Evolutionary conservation across 805 yeast genomes (phyloP).

Genomic region (Saturnispora besseyi): DNA sequence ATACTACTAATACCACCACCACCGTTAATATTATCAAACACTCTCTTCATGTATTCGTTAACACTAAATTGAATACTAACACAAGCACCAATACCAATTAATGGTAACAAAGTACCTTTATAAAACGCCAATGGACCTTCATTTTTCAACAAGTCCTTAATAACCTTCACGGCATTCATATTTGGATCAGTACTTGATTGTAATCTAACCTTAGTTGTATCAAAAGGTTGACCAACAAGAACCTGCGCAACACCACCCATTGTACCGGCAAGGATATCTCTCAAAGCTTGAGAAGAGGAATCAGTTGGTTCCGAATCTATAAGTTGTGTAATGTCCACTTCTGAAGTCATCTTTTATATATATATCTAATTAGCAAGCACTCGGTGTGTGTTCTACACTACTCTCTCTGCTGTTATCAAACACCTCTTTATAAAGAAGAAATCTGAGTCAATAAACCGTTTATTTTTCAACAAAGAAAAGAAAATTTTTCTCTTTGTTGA

Average conservation of each 20-base stretch:
- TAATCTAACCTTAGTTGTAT: constrained; percentile 85
- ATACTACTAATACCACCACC: constrained; percentile 38
- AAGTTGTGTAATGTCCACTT: constrained; percentile 16
- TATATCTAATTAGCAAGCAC: background rate
- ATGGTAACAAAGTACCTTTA: constrained; percentile 89
- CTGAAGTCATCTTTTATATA: constrained; percentile 20
- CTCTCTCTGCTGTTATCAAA: background rate
- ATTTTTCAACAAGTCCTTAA: constrained; percentile 55
- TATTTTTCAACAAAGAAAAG: background rate
- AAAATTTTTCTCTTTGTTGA: background rate
- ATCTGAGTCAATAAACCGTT: background rate
- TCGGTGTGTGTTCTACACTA: background rate
- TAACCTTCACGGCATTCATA: constrained; percentile 59
- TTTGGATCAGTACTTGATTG: constrained; percentile 78
- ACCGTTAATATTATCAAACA: constrained; percentile 40
- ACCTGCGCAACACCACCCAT: constrained; percentile 96
- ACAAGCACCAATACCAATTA: constrained; percentile 95
- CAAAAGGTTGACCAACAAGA: constrained; percentile 92
- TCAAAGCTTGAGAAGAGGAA: constrained; percentile 40
- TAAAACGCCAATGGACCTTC: constrained; percentile 88
- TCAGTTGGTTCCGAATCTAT: constrained; percentile 15
- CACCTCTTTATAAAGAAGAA: background rate
- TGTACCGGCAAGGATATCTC: constrained; percentile 86
- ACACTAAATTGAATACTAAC: constrained; percentile 95
- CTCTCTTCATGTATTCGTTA: constrained; percentile 87